phyloP scores from a whole-genome alignment of 164 flowering plant species.

The Magnolia sinica region DNA sequence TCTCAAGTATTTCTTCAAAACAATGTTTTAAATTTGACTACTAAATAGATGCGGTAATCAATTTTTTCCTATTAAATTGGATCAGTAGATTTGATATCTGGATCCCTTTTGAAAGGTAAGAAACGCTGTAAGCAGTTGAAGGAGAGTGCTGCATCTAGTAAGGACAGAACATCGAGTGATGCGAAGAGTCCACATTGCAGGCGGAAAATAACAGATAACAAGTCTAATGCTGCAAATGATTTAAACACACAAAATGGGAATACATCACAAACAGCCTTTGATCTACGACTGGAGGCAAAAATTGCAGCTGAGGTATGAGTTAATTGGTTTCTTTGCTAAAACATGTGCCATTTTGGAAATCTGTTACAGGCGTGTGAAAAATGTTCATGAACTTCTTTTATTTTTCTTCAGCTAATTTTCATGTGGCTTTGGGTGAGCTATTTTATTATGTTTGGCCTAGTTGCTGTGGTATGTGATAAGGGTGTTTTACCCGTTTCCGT shows the following conservation, averaged over 20 bases:
- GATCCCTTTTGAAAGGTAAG: slow-evolving; percentile 21
- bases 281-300: slow-evolving; percentile 78
- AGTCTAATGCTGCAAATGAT: slow-evolving; percentile 13
- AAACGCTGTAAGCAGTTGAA: slow-evolving; percentile 30
- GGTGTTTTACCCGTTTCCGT: not conserved
- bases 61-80: not conserved
- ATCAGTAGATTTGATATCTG: not conserved
- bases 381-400: not conserved
- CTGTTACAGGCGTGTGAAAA: not conserved
- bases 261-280: slow-evolving; percentile 36
- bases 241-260: slow-evolving; percentile 16
- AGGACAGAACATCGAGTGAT: slow-evolving; percentile 15
- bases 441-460: not conserved
- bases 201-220: slow-evolving; percentile 14
- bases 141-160: slow-evolving; percentile 39
- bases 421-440: not conserved
- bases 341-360: not conserved
- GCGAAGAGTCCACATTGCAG: slow-evolving; percentile 20
- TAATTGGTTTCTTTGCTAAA: not conserved
- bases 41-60: not conserved
- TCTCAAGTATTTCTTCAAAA: not conserved
- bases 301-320: slow-evolving; percentile 62
- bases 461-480: not conserved
- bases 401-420: not conserved
- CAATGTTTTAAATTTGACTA: not conserved